Evolutionary conservation across 768 basidiomycete genomes (phyloP), one percentile per base, ranked within the genome.

Genomic region (Pholiota microspora): DNA sequence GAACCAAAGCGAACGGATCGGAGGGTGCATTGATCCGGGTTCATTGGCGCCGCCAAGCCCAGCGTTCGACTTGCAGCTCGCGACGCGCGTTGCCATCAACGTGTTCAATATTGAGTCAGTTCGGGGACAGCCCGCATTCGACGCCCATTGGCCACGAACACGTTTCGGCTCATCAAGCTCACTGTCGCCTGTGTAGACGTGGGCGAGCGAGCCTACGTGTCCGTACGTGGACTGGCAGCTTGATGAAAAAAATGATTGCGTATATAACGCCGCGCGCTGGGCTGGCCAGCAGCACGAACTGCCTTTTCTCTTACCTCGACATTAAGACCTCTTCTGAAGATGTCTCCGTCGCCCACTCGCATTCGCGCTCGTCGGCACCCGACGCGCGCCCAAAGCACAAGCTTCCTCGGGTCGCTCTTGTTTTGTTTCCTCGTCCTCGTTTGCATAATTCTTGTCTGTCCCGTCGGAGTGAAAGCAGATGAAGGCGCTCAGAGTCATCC

Each of bases 381-480:
- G 57, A 59, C 59, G 49, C 62, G 59, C 48, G 32, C 57, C 15
- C 59, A 59, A 44, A 55, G 55, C 47, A 47, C 50, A 35, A 55
- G 42, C 24, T 48, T 63, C 27, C 31, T 60, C 31, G 56, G 78
- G 48, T 77, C 80, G 25, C 65, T 82, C 34, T 78, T 81, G 25
- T 56, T 83, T 45, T 16, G 78, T 24, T 70, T 81, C 50, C 61
- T 86, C 66, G 59, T 78, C 55, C 63, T 87, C 65, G 46, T 90
- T 44, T 84, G 87, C 32, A 64, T 91, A 62, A 67, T 90, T 62
- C 81, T 83, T 64, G 71, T 92, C 46, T 83, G 82, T 62, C 89
- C 90, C n/a, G 72, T 79, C 12, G 73, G 77, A 16, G 54, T 49
- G 0, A 71, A 70, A 18, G 86, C 86, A 5, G 76, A 82, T 42